Base-by-base conservation (phyloP, 805 yeast genomes). In the Grigorovia jiainica region DNA sequence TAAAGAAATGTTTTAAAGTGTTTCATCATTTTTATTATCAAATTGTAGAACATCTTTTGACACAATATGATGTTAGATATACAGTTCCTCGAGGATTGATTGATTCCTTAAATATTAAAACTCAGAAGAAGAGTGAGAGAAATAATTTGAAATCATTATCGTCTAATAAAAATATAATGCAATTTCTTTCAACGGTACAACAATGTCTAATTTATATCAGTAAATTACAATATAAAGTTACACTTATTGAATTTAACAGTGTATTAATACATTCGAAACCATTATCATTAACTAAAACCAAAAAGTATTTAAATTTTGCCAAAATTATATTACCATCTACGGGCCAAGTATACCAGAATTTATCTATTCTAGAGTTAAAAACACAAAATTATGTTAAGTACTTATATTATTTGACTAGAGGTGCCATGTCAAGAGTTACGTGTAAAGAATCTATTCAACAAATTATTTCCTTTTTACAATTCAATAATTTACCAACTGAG, bases 1-100 rank as follows among this genome's bases (percentile, higher is more conserved):
- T 73, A 50, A 60, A 64, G n/a, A 79, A 76, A 51, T 70, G 70
- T 40, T 61, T 70, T 37, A 70, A 72, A 43, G 65, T 68, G 30
- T 67, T 72, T 3, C 63, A 63, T 40, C 66, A 63, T n/a, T 78
- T 78, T 51, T 80, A 78, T 53, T 54, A 52, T 23, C 60, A 49
- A 7, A 42, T 78, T n/a, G 49, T 77, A 36, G 54, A 51, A 38
- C 35, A 34, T 2, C 17, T 53, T 4, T 15, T 43, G 1, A 27
- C 24, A 5, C 34, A 36, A 5, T 50, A 50, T 37, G 50, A 47
- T 21, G 25, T 44, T 3, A 27, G n/a, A 10, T n/a, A 15, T 3
- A n/a, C n/a, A 7, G 3, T 27, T 10, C 31, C 31, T 13, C 31
- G n/a, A 27, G 31, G 15, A 13, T 4, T 27, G n/a, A 10, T 27